Percentiles rank a stretch among this genome's conserved stretches.
Conservation (phyloP, 2,329 filamentous ascomycete species). For the Phaeomoniella chlamydospora region DNA sequence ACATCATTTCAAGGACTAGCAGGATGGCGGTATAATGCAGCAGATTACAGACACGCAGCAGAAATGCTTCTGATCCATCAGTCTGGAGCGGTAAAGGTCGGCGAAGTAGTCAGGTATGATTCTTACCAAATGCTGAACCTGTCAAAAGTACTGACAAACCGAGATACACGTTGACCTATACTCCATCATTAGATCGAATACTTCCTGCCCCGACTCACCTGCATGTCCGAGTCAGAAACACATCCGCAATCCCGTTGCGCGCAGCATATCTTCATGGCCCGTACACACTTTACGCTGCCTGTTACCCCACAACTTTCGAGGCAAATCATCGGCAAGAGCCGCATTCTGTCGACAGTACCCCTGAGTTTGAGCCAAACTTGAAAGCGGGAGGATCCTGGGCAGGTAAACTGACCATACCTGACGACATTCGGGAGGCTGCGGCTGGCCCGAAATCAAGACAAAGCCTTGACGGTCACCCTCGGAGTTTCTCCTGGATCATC, state of each 20-base stretch:
- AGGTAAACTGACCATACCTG: slow-evolving; percentile 65
- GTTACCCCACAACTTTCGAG: slow-evolving; percentile 71
- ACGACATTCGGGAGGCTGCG: slow-evolving; percentile 56
- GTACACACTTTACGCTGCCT: slow-evolving; percentile 71
- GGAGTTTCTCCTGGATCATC: slow-evolving; percentile 69
- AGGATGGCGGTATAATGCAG: slow-evolving; percentile 1
- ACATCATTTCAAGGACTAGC: background rate
- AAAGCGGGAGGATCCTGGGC: slow-evolving; percentile 86
- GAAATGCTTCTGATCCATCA: slow-evolving; percentile 84
- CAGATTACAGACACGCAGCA: background rate
- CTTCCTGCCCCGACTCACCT: slow-evolving; percentile 70
- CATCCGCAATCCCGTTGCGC: slow-evolving; percentile 74
- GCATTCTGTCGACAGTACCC: slow-evolving; percentile 57
- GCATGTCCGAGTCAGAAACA: slow-evolving; percentile 81
- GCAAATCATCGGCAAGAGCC: slow-evolving; percentile 65
- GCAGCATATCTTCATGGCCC: slow-evolving; percentile 94
- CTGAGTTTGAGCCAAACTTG: slow-evolving; percentile 89
- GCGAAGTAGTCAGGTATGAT: slow-evolving; percentile 72
- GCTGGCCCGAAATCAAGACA: slow-evolving; percentile 22
- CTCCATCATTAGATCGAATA: slow-evolving; percentile 75
- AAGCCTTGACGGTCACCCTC: slow-evolving; percentile 26
- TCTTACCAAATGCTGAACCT: background rate
- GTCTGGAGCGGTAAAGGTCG: slow-evolving; percentile 79
- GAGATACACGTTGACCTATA: slow-evolving; percentile 77
- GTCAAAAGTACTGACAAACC: background rate